Evolutionary conservation across 306 rosid genomes (phyloP).

Genomic region (Ormosia emarginata): DNA sequence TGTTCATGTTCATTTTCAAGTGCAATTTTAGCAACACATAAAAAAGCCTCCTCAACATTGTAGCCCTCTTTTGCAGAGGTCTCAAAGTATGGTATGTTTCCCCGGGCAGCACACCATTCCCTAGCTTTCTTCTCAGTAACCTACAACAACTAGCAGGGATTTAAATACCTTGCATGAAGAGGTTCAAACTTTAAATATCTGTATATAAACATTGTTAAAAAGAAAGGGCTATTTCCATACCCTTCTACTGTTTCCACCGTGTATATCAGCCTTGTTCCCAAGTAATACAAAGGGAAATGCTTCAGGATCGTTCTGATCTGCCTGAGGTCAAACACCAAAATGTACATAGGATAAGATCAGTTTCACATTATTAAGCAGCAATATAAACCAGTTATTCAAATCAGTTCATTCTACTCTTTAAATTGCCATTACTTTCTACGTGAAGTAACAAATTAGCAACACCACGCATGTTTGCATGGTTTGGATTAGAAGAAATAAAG

Average conservation of each 20-base stretch:
- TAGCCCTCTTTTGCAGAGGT: conserved; percentile 81
- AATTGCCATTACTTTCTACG: not conserved
- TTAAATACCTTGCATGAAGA: not conserved
- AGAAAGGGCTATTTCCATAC: conserved; percentile 29
- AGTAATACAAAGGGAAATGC: conserved; percentile 73
- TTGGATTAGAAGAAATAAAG: not conserved
- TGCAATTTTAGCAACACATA: conserved; percentile 62
- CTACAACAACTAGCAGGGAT: conserved; percentile 33
- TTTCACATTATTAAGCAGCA: not conserved
- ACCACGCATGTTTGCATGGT: not conserved
- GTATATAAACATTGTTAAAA: too few species aligned
- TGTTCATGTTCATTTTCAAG: conserved; percentile 57
- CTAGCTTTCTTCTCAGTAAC: conserved; percentile 62
- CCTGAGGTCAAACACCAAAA: conserved; percentile 42
- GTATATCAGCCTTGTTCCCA: conserved; percentile 80
- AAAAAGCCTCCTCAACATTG: conserved; percentile 75
- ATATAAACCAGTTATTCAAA: not conserved
- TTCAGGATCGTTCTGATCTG: conserved; percentile 47
- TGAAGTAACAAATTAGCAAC: not conserved
- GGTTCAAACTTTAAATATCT: not conserved
- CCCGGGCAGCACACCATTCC: conserved; percentile 79
- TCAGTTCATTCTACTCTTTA: not conserved
- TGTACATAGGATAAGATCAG: not conserved
- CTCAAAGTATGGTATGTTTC: conserved; percentile 82
- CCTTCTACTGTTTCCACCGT: conserved; percentile 57